Conservation (phyloP, 148 eudicot genomes). For the Fagopyrum homotropicum region DNA sequence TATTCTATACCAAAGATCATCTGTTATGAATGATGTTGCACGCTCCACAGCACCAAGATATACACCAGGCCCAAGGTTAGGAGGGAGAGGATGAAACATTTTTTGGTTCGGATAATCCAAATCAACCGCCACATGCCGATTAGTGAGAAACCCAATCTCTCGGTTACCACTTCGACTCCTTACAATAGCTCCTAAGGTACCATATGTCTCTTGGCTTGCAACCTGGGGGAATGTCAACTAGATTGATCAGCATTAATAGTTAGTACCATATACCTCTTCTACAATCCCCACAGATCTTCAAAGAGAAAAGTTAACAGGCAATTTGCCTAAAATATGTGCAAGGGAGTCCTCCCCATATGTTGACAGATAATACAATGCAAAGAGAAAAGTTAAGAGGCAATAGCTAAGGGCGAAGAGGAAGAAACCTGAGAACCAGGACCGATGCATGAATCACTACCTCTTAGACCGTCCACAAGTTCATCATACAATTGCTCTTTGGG, state of each 20-base stretch:
- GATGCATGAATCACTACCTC: conserved; percentile 60
- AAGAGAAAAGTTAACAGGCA: too few relatives aligned
- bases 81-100: conserved; percentile 74
- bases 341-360: too few relatives aligned
- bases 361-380: neutral
- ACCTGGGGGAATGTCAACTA: conserved; percentile 29
- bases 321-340: too few relatives aligned
- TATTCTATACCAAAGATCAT: conserved; percentile 67
- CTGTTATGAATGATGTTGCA: conserved; percentile 62
- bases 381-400: neutral
- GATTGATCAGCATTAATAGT: neutral
- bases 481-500: conserved; percentile 54
- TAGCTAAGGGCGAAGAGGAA: neutral
- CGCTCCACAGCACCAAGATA: conserved; percentile 73
- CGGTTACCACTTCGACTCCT: conserved; percentile 55
- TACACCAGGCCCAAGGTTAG: conserved; percentile 68
- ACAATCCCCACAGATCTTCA: too few relatives aligned
- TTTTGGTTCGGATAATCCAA: conserved; percentile 67
- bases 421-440: conserved; percentile 73
- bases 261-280: too few relatives aligned
- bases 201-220: conserved; percentile 62
- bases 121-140: conserved; percentile 70
- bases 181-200: conserved; percentile 68
- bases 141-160: conserved; percentile 62
- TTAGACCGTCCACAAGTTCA: conserved; percentile 60